These are phyloP conservation scores for Sclerotinia spermophila DNA, from an alignment of 2,329 filamentous ascomycete species.

Conservation along the genomic window DNA sequence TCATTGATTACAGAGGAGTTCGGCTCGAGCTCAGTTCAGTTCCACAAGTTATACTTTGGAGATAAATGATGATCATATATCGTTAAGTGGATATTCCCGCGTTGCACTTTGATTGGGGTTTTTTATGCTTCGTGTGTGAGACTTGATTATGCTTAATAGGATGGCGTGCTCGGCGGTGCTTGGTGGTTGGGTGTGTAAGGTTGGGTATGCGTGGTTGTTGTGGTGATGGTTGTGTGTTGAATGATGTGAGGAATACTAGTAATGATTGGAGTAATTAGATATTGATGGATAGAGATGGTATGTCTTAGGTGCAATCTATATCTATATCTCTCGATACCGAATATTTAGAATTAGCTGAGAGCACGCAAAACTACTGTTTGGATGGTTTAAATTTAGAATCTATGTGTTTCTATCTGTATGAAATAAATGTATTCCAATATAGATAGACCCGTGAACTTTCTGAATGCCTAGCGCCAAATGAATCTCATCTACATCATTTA, in stretches of 20 bases:
- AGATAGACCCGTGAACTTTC: not conserved
- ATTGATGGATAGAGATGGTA: not conserved
- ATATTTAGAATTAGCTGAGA: not conserved
- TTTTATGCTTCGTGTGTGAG: too few relatives aligned
- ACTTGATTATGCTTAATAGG: not conserved
- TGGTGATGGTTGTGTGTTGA: too few relatives aligned
- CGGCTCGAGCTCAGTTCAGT: not conserved
- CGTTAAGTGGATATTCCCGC: not conserved
- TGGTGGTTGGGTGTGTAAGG: not conserved
- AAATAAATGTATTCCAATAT: not conserved
- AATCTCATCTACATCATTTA: not conserved
- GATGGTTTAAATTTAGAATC: not conserved
- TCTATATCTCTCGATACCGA: not conserved
- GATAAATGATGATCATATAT: not conserved
- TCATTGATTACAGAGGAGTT: too few relatives aligned
- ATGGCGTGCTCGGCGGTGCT: not conserved
- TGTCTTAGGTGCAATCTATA: not conserved
- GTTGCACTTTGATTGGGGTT: not conserved
- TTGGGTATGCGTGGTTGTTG: too few relatives aligned
- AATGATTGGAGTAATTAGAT: too few relatives aligned
- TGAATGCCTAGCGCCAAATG: not conserved
- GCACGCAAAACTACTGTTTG: not conserved
- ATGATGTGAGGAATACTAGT: too few relatives aligned
- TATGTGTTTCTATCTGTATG: not conserved
- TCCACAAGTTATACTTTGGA: not conserved